A percentile compares a stretch with the other conserved stretches of the same genome.
Evolutionary conservation across 768 basidiomycete genomes (phyloP).

Genomic region (Filobasidium floriforme): DNA sequence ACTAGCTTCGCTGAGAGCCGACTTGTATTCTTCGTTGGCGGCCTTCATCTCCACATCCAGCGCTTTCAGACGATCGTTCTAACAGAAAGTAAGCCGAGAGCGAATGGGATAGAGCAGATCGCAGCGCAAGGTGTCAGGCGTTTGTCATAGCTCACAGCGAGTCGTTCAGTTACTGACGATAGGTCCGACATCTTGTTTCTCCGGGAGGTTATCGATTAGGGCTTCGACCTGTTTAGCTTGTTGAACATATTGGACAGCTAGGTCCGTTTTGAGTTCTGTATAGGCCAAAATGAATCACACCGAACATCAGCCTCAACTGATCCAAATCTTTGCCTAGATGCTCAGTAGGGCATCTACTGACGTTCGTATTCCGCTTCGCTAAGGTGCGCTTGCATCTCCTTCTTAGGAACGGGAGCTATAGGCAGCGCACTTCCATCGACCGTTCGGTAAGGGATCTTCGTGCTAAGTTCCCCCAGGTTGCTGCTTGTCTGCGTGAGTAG

Average conservation of each 20-base stretch:
- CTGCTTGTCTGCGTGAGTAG: neutral
- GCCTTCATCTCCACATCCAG: neutral
- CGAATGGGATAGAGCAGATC: too few relatives aligned
- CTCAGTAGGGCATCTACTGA: neutral
- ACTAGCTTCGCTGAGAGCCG: neutral
- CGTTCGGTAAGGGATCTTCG: neutral
- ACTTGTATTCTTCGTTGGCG: neutral
- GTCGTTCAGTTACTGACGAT: conserved; percentile 9
- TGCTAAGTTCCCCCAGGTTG: neutral
- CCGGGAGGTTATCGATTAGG: conserved; percentile 14
- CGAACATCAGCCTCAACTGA: neutral
- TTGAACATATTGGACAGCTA: conserved; percentile 12
- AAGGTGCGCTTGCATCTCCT: neutral
- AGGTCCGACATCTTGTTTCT: conserved; percentile 5
- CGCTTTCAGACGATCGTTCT: conserved; percentile 3
- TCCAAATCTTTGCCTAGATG: neutral
- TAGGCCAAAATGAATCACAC: too few relatives aligned
- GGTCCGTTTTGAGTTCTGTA: conserved; percentile 12
- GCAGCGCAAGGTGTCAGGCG: neutral
- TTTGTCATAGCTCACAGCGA: neutral
- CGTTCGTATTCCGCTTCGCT: neutral
- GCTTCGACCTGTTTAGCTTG: conserved; percentile 16
- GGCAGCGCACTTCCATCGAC: neutral
- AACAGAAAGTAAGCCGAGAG: neutral
- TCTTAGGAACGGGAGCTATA: neutral